Evolutionary conservation across 2,329 filamentous ascomycete genomes (phyloP), one percentile per base, ranked within the genome.

Genomic region (Beauveria scarabaeidicola): DNA sequence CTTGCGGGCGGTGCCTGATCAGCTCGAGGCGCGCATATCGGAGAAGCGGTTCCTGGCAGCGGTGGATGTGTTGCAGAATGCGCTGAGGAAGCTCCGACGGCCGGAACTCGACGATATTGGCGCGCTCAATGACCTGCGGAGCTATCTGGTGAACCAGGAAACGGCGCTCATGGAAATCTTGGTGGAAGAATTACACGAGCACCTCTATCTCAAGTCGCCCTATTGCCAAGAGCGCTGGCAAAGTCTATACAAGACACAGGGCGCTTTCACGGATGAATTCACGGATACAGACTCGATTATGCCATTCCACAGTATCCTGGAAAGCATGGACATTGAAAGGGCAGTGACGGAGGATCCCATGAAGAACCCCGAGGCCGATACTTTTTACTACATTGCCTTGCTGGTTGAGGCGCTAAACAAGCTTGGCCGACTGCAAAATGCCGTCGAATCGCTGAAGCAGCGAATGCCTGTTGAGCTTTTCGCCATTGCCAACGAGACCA

Each of bases 201-300:
- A 99, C 74, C 80, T 99, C 4, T 99, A 99, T 70, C 84, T 99
- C 43, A 97, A 97, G 71, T 97, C 93, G 3, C 94, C 93, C 0
- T 99, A 99, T 70, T 97, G 93, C 69, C 91, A 96, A 70, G 91
- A 96, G 70, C 82, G 94, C 65, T 99, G 94, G 94, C 95, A 96
- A 73, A 83, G 82, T 61, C 84, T 96, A 61, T 81, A 87, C 41
- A 88, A 87, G 66, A 82, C 81, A 41, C 86, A 89, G 64, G 79
- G 83, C 52, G 75, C 77, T 3, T 77, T 75, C 62, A 76, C 75
- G 47, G 79, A 82, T 54, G 75, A 71, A 41, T 79, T 78, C 61
- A 70, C 74, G n/a, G 76, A 81, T 15, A 70, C 75, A 15, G 74
- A 72, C 11, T 67, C 74, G 10, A 72, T 81, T 36, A 69, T 74